Conservation (phyloP, 192 early-diverging fungal genomes). For the Glomus cerebriforme region DNA sequence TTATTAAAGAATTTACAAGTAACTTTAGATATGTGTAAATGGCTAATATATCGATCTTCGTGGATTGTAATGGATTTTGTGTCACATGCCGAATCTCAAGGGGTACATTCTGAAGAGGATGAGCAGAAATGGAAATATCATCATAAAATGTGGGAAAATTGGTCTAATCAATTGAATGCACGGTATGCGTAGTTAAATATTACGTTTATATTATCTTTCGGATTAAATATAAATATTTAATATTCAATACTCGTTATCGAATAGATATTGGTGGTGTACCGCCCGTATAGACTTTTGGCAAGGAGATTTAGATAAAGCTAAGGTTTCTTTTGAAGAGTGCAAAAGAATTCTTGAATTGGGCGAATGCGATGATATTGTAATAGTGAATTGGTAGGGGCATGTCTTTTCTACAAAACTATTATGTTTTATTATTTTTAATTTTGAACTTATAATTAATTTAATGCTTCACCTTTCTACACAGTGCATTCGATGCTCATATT, state of each 20-base stretch:
- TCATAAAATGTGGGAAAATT: slow-evolving; percentile 8
- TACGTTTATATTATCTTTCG: background rate
- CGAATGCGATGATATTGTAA: background rate
- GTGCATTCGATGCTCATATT: slow-evolving; percentile 11
- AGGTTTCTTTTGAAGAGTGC: background rate
- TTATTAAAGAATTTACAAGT: background rate
- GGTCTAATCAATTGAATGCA: background rate
- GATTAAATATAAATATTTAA: background rate
- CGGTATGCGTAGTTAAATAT: background rate
- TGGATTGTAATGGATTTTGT: background rate
- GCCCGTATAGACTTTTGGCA: slow-evolving; percentile 4
- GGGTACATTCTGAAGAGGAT: background rate
- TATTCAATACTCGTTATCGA: background rate
- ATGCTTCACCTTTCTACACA: background rate
- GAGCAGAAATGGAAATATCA: background rate
- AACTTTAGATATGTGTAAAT: background rate
- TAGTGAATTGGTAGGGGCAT: background rate
- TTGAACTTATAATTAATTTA: background rate
- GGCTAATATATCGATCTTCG: background rate
- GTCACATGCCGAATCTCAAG: too few relatives aligned
- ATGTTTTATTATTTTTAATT: background rate
- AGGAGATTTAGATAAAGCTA: slow-evolving; percentile 3
- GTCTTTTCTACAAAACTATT: too few relatives aligned
- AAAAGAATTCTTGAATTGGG: background rate
- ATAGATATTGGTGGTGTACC: slow-evolving; percentile 11